Conservation (phyloP, 208 protist species). For the Wallacemonas sp. region DNA sequence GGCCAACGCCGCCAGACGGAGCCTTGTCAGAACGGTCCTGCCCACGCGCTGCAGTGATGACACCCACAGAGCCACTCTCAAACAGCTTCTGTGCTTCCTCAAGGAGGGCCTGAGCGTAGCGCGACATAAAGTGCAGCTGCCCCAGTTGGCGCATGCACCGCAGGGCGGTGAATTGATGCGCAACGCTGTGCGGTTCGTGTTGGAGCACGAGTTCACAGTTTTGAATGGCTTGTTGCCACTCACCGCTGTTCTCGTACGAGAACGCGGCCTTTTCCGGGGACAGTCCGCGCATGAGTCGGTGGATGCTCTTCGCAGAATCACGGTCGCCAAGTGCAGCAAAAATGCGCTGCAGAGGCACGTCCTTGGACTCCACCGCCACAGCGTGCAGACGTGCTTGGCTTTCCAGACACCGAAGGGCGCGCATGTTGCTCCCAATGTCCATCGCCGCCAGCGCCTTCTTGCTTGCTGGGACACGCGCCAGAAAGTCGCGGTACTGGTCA, state of each 20-base stretch:
- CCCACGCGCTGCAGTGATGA: background rate
- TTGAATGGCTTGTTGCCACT: constrained; percentile 74
- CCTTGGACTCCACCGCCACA: constrained; percentile 11
- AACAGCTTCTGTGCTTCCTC: background rate
- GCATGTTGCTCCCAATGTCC: constrained; percentile 69
- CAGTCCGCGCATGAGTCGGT: constrained; percentile 35
- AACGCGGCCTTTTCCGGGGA: constrained; percentile 63
- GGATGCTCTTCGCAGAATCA: constrained; percentile 74
- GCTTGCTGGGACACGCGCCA: constrained; percentile 35
- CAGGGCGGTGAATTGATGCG: constrained; percentile 74
- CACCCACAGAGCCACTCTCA: background rate
- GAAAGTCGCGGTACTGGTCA: constrained; percentile 34
- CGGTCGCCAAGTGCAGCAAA: constrained; percentile 79
- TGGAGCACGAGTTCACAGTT: constrained; percentile 83
- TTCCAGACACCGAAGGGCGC: constrained; percentile 77
- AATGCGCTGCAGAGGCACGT: constrained; percentile 69
- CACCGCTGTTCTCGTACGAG: constrained; percentile 82
- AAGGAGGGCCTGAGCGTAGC: constrained; percentile 41
- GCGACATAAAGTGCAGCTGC: constrained; percentile 84
- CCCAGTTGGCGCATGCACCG: constrained; percentile 85
- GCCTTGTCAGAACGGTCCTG: background rate
- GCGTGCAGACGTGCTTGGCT: constrained; percentile 31
- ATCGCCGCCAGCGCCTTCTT: constrained; percentile 47
- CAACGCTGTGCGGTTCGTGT: constrained; percentile 50
- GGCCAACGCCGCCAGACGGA: background rate